Conservation (phyloP, 2,329 filamentous ascomycete genomes). For the Apiospora arundinis region DNA sequence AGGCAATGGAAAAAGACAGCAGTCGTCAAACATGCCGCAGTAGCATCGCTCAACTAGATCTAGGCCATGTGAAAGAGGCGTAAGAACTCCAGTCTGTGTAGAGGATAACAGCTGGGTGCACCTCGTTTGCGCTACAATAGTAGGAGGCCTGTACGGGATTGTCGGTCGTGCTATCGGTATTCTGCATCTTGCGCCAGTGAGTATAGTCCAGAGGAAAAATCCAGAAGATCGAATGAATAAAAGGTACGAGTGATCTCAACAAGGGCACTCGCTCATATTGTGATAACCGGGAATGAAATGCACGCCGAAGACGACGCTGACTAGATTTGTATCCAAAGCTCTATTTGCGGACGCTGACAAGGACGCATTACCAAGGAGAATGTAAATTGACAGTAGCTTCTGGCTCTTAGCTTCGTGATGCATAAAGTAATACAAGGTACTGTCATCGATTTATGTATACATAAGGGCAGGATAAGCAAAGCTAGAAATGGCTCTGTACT, state of each 20-base stretch:
- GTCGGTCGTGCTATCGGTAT: neutral
- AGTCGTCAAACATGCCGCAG: neutral
- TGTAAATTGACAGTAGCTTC: no score
- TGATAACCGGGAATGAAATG: neutral
- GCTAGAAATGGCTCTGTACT: neutral
- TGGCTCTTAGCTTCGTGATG: neutral
- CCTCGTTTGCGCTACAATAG: neutral
- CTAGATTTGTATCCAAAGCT: neutral
- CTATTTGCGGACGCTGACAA: neutral
- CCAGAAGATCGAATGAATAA: neutral
- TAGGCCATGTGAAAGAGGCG: neutral
- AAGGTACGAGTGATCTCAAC: neutral
- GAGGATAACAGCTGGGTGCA: neutral
- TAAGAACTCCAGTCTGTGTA: neutral
- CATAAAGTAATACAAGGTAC: neutral
- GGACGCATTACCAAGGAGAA: no score
- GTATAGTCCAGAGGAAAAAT: neutral
- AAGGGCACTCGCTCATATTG: neutral
- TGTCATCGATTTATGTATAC: neutral
- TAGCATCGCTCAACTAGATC: neutral
- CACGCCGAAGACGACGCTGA: neutral
- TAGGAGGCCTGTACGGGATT: neutral
- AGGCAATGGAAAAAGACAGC: neutral
- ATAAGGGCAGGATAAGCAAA: neutral
- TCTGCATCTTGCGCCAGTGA: neutral